These are phyloP conservation scores for Mrakia gelida DNA, from an alignment of 768 basidiomycete genomes.

Conservation along the genomic window DNA sequence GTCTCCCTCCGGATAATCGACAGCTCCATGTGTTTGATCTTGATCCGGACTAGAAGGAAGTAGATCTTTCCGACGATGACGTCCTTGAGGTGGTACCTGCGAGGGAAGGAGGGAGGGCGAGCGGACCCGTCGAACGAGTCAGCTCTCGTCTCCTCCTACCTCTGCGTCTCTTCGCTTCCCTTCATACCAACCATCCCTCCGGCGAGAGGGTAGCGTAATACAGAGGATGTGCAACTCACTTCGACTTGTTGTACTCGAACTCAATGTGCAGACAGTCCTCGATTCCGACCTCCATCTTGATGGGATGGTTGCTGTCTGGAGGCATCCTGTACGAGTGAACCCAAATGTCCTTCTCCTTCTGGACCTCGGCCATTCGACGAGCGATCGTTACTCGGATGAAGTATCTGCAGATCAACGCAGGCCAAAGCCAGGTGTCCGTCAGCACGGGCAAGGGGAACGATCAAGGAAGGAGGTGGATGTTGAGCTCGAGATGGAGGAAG, in stretches of 20 bases:
- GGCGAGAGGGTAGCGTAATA: not conserved
- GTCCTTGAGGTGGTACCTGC: slow-evolving; percentile 94
- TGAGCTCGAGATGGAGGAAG: slow-evolving; percentile 1
- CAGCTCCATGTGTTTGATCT: slow-evolving; percentile 98
- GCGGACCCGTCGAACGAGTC: not conserved
- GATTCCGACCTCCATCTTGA: slow-evolving; percentile 99
- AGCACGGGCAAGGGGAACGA: not conserved
- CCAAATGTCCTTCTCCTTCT: slow-evolving; percentile 92
- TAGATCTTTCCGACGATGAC: slow-evolving; percentile 99
- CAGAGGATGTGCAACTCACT: slow-evolving; percentile 54
- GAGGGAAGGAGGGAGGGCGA: not conserved
- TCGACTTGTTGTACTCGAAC: slow-evolving; percentile 99
- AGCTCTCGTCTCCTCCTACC: not conserved
- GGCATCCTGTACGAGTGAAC: slow-evolving; percentile 99
- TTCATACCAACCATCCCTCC: not conserved
- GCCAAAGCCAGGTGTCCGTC: not conserved
- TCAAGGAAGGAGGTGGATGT: slow-evolving; percentile 4
- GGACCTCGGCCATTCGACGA: slow-evolving; percentile 84
- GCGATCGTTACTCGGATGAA: slow-evolving; percentile 87
- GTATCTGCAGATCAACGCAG: slow-evolving; percentile 56
- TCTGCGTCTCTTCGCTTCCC: too few relatives aligned
- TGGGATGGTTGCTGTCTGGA: slow-evolving; percentile 93
- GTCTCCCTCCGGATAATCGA: slow-evolving; percentile 97
- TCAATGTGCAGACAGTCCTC: slow-evolving; percentile 99
- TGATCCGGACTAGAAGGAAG: slow-evolving; percentile 96